These are phyloP conservation scores for Rhizopus sp. DNA, from an alignment of 371 early-diverging fungal species.

Conservation along the genomic window DNA sequence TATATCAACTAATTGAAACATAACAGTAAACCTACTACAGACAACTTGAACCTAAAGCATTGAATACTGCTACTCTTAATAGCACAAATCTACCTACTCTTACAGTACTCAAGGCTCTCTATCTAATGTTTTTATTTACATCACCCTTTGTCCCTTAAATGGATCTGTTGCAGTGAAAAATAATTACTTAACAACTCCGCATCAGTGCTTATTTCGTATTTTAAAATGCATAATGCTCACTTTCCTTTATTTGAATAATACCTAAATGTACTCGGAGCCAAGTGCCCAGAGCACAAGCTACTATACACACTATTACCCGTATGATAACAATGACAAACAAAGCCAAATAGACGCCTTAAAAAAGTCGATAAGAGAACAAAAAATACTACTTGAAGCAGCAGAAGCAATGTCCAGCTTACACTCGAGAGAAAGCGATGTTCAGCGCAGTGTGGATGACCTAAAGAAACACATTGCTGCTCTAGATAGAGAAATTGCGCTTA, in stretches of 20 bases:
- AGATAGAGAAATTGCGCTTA: constrained; percentile 21
- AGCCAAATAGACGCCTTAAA: constrained; percentile 5
- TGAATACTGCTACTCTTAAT: no score
- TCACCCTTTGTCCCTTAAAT: background rate
- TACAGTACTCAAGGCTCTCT: no score
- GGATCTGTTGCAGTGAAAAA: background rate
- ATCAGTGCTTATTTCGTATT: background rate
- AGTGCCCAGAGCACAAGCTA: background rate
- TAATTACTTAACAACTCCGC: background rate
- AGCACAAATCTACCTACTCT: no score
- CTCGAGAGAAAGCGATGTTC: background rate
- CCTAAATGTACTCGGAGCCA: background rate
- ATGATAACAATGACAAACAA: background rate
- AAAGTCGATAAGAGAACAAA: constrained; percentile 30
- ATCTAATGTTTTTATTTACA: background rate
- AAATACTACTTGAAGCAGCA: constrained; percentile 14
- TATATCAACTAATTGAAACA: no score
- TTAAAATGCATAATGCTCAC: constrained; percentile 1
- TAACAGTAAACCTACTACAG: no score
- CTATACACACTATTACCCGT: background rate
- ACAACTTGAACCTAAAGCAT: no score
- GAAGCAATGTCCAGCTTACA: background rate
- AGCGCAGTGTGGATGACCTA: constrained; percentile 23
- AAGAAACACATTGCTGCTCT: constrained; percentile 30
- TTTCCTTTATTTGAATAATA: background rate